phyloP scores from a whole-genome alignment of 2,329 filamentous ascomycete genomes.

The Paraphaeosphaeria sporulosa region DNA sequence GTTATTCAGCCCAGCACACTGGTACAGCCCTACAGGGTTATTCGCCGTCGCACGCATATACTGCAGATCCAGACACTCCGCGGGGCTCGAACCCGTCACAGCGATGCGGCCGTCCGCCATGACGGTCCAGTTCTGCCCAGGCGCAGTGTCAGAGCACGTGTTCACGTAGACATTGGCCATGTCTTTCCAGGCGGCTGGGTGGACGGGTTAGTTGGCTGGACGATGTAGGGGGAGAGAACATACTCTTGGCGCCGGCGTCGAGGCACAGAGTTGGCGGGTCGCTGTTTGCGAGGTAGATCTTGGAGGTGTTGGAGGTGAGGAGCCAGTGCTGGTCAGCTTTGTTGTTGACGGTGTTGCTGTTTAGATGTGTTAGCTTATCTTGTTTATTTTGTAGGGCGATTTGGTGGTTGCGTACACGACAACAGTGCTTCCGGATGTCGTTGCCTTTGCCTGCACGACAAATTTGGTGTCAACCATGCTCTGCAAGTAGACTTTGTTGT shows the following conservation, averaged over 20 bases:
- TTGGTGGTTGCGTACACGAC: slow-evolving; percentile 32
- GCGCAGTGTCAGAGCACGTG: slow-evolving; percentile 31
- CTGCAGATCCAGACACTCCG: slow-evolving; percentile 41
- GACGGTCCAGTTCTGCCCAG: slow-evolving; percentile 35
- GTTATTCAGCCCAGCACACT: slow-evolving; percentile 40
- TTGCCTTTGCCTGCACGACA: slow-evolving; percentile 36
- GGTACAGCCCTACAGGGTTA: slow-evolving; percentile 43
- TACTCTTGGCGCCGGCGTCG: slow-evolving; percentile 38
- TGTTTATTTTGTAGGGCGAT: background rate
- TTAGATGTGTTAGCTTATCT: background rate
- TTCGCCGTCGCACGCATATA: slow-evolving; percentile 40
- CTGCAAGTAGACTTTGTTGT: slow-evolving; percentile 40
- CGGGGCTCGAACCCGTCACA: slow-evolving; percentile 20
- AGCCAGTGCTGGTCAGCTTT: slow-evolving; percentile 40
- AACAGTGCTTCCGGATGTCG: slow-evolving; percentile 27
- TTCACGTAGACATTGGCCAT: slow-evolving; percentile 39
- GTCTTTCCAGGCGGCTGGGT: slow-evolving; percentile 40
- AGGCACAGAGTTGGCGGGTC: slow-evolving; percentile 32
- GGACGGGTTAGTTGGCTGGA: background rate
- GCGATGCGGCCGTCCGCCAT: slow-evolving; percentile 42
- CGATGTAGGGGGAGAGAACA: background rate
- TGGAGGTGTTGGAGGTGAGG: slow-evolving; percentile 31
- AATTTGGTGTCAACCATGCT: slow-evolving; percentile 39
- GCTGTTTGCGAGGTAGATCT: slow-evolving; percentile 37
- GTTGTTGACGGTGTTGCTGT: slow-evolving; percentile 33